These are phyloP conservation scores for Russula emetica DNA, from an alignment of 768 basidiomycete genomes.

Conservation along the genomic window DNA sequence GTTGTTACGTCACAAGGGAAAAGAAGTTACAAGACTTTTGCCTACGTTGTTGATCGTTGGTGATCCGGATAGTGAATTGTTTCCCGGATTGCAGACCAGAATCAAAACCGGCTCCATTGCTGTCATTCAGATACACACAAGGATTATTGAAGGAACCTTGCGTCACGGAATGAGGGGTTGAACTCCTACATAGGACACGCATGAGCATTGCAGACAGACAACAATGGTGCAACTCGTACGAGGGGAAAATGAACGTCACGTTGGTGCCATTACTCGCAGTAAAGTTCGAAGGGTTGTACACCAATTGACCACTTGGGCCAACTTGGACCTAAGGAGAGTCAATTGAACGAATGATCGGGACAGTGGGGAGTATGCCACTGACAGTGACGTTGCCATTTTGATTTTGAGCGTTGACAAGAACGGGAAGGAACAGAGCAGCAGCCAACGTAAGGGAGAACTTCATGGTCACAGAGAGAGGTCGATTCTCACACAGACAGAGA, in stretches of 20 bases:
- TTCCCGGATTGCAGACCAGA: constrained; percentile 43
- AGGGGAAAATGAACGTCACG: constrained; percentile 52
- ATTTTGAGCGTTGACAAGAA: constrained; percentile 42
- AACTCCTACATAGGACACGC: constrained; percentile 8
- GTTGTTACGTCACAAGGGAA: not conserved
- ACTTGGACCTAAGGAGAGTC: constrained; percentile 43
- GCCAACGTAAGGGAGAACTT: constrained; percentile 35
- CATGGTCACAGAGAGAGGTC: constrained; percentile 26
- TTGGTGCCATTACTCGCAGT: constrained; percentile 46
- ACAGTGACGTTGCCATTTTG: constrained; percentile 37
- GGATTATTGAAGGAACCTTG: constrained; percentile 33
- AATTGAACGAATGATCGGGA: not conserved
- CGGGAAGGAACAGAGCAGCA: constrained; percentile 32
- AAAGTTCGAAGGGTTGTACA: constrained; percentile 45
- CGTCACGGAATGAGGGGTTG: constrained; percentile 35
- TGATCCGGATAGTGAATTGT: constrained; percentile 48
- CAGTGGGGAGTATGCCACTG: not conserved
- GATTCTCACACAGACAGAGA: not conserved
- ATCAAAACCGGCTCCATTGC: constrained; percentile 47
- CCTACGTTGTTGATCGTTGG: constrained; percentile 47
- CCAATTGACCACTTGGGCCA: constrained; percentile 36
- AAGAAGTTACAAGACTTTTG: not conserved
- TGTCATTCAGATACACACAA: constrained; percentile 40
- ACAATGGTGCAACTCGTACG: constrained; percentile 31
- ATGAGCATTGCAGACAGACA: constrained; percentile 2